Percentiles rank a stretch among this genome's conserved stretches.
Conservation (phyloP, 2,329 filamentous ascomycete species). For the Trichoderma lentiforme region DNA sequence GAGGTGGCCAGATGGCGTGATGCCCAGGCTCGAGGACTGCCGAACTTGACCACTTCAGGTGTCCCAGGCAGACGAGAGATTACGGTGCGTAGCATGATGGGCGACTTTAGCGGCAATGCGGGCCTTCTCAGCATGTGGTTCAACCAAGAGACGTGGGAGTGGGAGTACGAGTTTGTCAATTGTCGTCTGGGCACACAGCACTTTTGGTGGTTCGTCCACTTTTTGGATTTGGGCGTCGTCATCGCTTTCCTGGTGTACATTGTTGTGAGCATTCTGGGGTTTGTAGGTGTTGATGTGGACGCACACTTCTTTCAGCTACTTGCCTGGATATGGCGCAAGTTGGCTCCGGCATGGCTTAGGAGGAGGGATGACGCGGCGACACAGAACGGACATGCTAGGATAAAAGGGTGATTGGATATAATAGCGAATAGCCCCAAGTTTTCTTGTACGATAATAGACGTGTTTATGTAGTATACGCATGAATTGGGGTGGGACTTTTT, state of each 20-base stretch:
- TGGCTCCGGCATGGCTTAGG: not conserved
- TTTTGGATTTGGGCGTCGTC: slow-evolving; percentile 58
- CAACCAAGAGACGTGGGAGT: slow-evolving; percentile 67
- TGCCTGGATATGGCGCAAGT: slow-evolving; percentile 18
- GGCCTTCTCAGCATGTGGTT: slow-evolving; percentile 90
- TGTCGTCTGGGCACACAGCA: slow-evolving; percentile 84
- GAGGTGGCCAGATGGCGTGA: slow-evolving; percentile 47
- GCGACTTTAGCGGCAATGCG: slow-evolving; percentile 87
- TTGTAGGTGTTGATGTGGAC: slow-evolving; percentile 36
- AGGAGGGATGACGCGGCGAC: not conserved
- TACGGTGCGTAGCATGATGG: slow-evolving; percentile 98
- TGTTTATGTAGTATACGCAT: not conserved
- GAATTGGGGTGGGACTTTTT: not conserved
- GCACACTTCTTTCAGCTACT: slow-evolving; percentile 23
- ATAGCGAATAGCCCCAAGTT: slow-evolving; percentile 15
- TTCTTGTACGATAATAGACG: slow-evolving; percentile 16
- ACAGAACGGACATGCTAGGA: slow-evolving; percentile 22
- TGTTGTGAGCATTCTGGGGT: slow-evolving; percentile 27
- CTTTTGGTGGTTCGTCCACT: slow-evolving; percentile 89
- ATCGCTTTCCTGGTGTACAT: slow-evolving; percentile 30
- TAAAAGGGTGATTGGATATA: slow-evolving; percentile 25
- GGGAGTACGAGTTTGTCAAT: slow-evolving; percentile 75
- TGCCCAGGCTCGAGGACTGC: slow-evolving; percentile 40
- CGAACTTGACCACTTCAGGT: slow-evolving; percentile 30
- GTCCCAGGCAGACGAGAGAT: slow-evolving; percentile 75